Percentiles rank a stretch among this genome's conserved stretches.
phyloP scores from a whole-genome alignment of 805 yeast species.

The Metschnikowia dekortorum region DNA sequence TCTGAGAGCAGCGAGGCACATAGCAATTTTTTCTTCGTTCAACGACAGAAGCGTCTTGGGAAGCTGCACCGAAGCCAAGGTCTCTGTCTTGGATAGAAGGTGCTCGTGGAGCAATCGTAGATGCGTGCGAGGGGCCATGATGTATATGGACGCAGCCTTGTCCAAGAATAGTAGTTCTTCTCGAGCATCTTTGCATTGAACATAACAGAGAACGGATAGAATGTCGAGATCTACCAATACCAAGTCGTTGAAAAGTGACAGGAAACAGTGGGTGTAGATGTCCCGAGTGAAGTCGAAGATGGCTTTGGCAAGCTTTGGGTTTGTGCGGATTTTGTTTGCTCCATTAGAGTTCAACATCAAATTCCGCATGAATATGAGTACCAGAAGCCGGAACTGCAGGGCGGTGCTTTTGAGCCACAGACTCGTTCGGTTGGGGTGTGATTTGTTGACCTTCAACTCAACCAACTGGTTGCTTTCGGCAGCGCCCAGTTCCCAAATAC shows the following conservation, averaged over 20 bases:
- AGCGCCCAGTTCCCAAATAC: not conserved
- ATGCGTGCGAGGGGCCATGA: slow-evolving; percentile 7
- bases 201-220: slow-evolving; percentile 20
- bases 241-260: slow-evolving; percentile 29
- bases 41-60: slow-evolving; percentile 23
- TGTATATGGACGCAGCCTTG: slow-evolving; percentile 5
- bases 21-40: slow-evolving; percentile 30
- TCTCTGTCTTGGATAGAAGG: slow-evolving; percentile 21
- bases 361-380: slow-evolving; percentile 28
- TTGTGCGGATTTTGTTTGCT: slow-evolving; percentile 19
- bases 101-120: slow-evolving; percentile 12
- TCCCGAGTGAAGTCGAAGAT: slow-evolving; percentile 21
- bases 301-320: slow-evolving; percentile 19
- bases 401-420: slow-evolving; percentile 39
- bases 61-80: slow-evolving; percentile 25
- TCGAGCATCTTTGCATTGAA: not conserved
- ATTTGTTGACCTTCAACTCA: not conserved
- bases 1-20: slow-evolving; percentile 25
- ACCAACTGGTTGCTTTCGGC: not conserved
- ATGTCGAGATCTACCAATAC: slow-evolving; percentile 29
- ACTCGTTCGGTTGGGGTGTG: slow-evolving; percentile 15
- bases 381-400: slow-evolving; percentile 32
- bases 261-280: slow-evolving; percentile 24
- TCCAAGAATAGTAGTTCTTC: slow-evolving; percentile 8
- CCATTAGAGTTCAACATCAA: slow-evolving; percentile 19